Percentiles rank a stretch among this genome's conserved stretches.
Evolutionary conservation across 1,284 basidiomycete species (phyloP).

Genomic region (Dichomitus squalens): DNA sequence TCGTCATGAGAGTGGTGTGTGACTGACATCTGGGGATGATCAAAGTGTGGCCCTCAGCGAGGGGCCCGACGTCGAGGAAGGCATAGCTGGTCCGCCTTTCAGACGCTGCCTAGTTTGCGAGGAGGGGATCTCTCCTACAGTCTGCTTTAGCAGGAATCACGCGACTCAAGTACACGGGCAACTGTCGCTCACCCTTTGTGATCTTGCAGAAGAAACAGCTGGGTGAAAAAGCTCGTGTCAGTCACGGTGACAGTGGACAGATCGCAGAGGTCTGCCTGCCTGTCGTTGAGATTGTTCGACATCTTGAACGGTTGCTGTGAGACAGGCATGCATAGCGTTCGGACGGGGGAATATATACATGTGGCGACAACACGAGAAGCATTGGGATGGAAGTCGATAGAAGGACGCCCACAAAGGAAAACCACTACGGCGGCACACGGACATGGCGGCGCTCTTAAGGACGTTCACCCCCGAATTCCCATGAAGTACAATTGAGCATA

Average conservation of each 20-base stretch:
- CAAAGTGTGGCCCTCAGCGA: conserved; percentile 82
- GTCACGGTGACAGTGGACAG: background rate
- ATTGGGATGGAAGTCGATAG: no score
- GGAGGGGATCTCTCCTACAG: conserved; percentile 73
- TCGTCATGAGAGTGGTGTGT: background rate
- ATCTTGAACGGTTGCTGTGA: no score
- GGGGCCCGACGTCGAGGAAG: conserved; percentile 88
- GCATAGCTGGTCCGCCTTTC: conserved; percentile 31
- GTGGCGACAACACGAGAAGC: no score
- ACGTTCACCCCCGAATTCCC: no score
- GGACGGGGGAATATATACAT: no score
- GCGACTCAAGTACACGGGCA: background rate
- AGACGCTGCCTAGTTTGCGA: no score
- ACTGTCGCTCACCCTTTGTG: conserved; percentile 69
- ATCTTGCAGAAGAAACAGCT: conserved; percentile 89
- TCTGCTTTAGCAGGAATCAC: background rate
- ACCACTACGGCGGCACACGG: no score
- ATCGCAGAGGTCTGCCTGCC: background rate
- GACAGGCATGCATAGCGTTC: no score
- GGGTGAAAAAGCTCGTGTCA: background rate
- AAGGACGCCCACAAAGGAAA: no score
- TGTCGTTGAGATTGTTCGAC: background rate
- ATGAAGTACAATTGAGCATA: no score
- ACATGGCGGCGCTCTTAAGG: no score
- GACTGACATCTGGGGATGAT: conserved; percentile 85